Base-by-base conservation (phyloP, 2,329 filamentous ascomycete genomes). In the Epichloe glyceriae region DNA sequence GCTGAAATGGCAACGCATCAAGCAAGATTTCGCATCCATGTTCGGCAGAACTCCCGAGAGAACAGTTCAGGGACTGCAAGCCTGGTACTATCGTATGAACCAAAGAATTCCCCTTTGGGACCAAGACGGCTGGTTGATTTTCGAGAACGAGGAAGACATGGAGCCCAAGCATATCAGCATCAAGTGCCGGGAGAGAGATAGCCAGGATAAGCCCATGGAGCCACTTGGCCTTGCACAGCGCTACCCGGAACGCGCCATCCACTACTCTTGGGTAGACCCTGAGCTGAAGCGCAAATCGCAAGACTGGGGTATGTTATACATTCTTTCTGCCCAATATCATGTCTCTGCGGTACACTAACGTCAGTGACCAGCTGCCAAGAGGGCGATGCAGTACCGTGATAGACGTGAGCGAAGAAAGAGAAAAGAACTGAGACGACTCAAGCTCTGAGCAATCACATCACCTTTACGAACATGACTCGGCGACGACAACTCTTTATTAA, bases 161-260 rank as follows among this genome's bases (percentile, higher is more conserved):
- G 66, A 68, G 58, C 67, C 67, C 26, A 62, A 60, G 49, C 59
- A 66, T 49, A 57, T 67, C 52, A 62, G 61, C 51, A 67, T 69
- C 62, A 70, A 70, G 57, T 68, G 67, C 49, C 65, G 67, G 2
- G 66, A 69, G 50, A 60, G 64, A 30, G 66, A 69, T 45, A 62
- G 57, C 47, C 64, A 66, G 44, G 64, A 64, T 54, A 66, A 64
- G 52, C 64, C 65, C 17, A 61, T 61, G 58, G 64, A 68, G 50
- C 65, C 64, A 1, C 57, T 69, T 22, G 67, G 67, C 1, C 59
- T 70, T 11, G 66, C 63, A 0, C 67, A 69, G 49, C 64, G 73
- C n/a, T 75, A 70, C 51, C 73, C 73, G 2, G 72, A 75, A 51
- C 65, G 70, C 22, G 72, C 72, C 6, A 61, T 74, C 38, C 60